Evolutionary conservation across 2,329 filamentous ascomycete genomes (phyloP).

Genomic region (Colletotrichum tropicale): DNA sequence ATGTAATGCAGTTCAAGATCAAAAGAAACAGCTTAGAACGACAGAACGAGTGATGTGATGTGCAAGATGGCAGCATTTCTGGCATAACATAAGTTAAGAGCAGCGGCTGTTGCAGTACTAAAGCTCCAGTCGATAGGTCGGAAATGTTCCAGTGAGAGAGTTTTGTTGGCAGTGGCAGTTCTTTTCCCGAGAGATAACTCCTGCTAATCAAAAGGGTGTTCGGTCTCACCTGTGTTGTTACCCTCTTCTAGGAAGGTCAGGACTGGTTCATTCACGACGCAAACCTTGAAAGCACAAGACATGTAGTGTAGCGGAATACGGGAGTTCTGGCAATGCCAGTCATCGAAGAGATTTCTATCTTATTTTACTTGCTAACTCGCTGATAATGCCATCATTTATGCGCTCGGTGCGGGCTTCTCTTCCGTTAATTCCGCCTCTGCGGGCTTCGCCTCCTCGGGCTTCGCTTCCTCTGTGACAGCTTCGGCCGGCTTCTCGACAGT

Average conservation of each 20-base stretch:
- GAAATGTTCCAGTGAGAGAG: neutral
- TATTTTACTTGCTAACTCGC: neutral
- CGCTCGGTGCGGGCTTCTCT: constrained; percentile 17
- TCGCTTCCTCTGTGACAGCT: neutral
- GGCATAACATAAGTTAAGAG: neutral
- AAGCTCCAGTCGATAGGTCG: neutral
- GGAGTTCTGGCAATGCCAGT: neutral
- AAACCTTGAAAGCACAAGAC: neutral
- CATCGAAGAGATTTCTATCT: neutral
- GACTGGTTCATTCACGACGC: neutral
- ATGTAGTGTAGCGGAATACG: neutral
- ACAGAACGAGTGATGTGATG: neutral
- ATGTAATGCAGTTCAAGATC: neutral
- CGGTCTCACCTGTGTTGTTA: neutral
- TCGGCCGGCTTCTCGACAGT: constrained; percentile 1
- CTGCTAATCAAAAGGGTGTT: neutral
- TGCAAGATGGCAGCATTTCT: too few relatives aligned
- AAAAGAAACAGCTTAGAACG: neutral
- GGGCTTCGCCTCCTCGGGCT: neutral
- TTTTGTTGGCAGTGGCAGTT: neutral
- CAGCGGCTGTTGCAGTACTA: neutral
- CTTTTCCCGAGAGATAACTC: neutral
- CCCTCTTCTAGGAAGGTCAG: neutral
- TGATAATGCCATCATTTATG: neutral
- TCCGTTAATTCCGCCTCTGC: constrained; percentile 3